A percentile compares a stretch with the other conserved stretches of the same genome.
Conservation (phyloP, 2,329 filamentous ascomycete genomes). For the Rhynchosporium graminicola region DNA sequence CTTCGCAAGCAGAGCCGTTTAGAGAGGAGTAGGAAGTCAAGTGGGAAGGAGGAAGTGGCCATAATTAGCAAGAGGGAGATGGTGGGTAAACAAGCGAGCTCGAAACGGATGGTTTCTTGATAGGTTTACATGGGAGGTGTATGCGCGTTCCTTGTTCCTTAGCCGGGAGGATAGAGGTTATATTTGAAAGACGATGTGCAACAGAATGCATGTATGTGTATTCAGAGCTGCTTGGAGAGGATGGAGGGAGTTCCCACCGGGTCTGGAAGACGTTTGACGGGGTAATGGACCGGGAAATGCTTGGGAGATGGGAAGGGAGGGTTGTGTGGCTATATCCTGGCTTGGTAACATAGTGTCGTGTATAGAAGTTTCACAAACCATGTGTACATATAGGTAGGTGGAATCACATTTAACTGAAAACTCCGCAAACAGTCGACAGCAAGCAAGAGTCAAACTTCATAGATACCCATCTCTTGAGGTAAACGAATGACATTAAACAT, state of each 20-base stretch:
- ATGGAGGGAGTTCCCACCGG: slow-evolving; percentile 4
- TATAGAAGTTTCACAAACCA: not conserved
- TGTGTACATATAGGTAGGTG: not conserved
- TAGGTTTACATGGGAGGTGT: not conserved
- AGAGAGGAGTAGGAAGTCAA: not conserved
- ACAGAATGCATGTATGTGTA: not conserved
- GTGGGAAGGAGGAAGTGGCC: not conserved
- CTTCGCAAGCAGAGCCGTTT: not conserved
- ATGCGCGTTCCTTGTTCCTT: slow-evolving; percentile 17
- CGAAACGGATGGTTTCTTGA: not conserved
- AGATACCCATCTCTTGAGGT: not conserved
- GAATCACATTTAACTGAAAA: not conserved
- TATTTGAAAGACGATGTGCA: slow-evolving; percentile 10
- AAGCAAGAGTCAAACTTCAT: not conserved
- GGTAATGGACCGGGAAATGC: not conserved
- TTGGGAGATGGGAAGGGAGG: not conserved
- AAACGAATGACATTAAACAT: slow-evolving; percentile 1
- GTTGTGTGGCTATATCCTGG: not conserved
- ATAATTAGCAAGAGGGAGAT: not conserved
- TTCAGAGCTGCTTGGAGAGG: not conserved
- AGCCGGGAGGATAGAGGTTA: slow-evolving; percentile 4
- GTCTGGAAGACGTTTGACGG: slow-evolving; percentile 5
- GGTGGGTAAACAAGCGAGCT: not conserved
- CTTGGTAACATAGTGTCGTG: not conserved
- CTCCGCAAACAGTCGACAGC: not conserved